These are phyloP conservation scores for Phytopythium oedochilum DNA, from an alignment of 352 stramenopile species.

Conservation along the genomic window DNA sequence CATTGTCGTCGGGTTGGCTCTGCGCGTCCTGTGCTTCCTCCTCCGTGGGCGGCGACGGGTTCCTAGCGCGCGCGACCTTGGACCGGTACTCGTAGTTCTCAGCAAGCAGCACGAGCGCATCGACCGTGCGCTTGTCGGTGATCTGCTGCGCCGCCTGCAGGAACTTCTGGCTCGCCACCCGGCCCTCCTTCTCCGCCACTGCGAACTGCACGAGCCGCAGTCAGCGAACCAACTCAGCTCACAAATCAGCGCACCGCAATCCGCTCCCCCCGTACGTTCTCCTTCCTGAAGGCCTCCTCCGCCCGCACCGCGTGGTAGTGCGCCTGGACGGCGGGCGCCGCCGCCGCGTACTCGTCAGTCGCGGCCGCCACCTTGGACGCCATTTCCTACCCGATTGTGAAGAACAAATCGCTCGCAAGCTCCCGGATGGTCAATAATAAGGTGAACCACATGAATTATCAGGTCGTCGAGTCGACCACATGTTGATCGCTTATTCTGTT, in stretches of 20 bases:
- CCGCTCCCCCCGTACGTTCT: too few species aligned
- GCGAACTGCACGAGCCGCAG: constrained; percentile 23
- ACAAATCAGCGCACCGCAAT: constrained; percentile 5
- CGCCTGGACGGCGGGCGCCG: constrained; percentile 68
- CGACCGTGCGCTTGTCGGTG: constrained; percentile 58
- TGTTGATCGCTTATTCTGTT: too few species aligned
- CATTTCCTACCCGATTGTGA: background rate
- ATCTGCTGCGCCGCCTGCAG: constrained; percentile 50
- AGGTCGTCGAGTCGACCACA: background rate
- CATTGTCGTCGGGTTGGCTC: background rate
- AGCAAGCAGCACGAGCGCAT: constrained; percentile 62
- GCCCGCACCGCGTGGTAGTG: constrained; percentile 73
- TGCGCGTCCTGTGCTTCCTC: constrained; percentile 3
- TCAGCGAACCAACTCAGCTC: background rate
- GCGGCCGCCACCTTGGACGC: constrained; percentile 37
- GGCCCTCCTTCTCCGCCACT: constrained; percentile 58
- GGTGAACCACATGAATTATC: background rate
- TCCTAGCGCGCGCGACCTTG: constrained; percentile 46
- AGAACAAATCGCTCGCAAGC: background rate
- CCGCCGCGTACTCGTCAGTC: constrained; percentile 68
- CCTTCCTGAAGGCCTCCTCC: constrained; percentile 50
- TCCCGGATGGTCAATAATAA: background rate
- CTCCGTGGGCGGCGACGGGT: constrained; percentile 16
- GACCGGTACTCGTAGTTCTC: constrained; percentile 79
- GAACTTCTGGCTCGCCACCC: constrained; percentile 68